Evolutionary conservation across 805 yeast genomes (phyloP).

Genomic region (Candida piceae): DNA sequence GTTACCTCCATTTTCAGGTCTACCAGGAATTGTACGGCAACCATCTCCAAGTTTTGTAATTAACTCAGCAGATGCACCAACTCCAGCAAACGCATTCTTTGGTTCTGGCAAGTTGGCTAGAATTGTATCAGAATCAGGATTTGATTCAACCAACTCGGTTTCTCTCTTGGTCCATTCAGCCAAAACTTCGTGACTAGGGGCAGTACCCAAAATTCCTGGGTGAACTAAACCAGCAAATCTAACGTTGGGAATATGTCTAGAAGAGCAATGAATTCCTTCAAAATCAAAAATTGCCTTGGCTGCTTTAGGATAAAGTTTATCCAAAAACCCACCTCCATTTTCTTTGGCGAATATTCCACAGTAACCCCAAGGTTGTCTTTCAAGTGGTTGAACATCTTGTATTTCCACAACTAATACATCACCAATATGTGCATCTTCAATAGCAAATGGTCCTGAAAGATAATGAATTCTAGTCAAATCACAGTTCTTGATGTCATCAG

Average conservation of each 20-base stretch:
- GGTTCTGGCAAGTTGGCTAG: conserved; percentile 39
- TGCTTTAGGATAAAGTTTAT: conserved; percentile 43
- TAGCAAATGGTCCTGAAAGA: conserved; percentile 43
- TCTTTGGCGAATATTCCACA: conserved; percentile 43
- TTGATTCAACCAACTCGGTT: conserved; percentile 29
- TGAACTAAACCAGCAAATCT: conserved; percentile 46
- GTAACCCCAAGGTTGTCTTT: conserved; percentile 51
- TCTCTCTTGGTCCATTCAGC: conserved; percentile 44
- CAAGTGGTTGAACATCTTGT: conserved; percentile 47
- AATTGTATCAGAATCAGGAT: conserved; percentile 29
- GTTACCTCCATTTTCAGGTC: conserved; percentile 51
- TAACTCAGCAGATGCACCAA: conserved; percentile 27
- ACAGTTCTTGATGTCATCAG: conserved; percentile 42
- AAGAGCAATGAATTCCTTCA: conserved; percentile 45
- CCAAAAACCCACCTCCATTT: conserved; percentile 49
- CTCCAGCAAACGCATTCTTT: conserved; percentile 37
- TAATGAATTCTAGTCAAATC: conserved; percentile 44
- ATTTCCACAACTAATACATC: conserved; percentile 46
- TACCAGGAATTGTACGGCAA: conserved; percentile 49
- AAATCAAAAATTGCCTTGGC: conserved; percentile 50
- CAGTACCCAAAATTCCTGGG: conserved; percentile 48
- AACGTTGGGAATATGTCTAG: conserved; percentile 47
- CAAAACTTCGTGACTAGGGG: conserved; percentile 41
- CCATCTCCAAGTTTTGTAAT: conserved; percentile 34
- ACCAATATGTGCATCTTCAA: conserved; percentile 42